Percentiles rank a stretch among this genome's conserved stretches.
These are phyloP conservation scores for Colletotrichum cuscutae DNA, from an alignment of 2,329 filamentous ascomycete species.

Conservation along the genomic window DNA sequence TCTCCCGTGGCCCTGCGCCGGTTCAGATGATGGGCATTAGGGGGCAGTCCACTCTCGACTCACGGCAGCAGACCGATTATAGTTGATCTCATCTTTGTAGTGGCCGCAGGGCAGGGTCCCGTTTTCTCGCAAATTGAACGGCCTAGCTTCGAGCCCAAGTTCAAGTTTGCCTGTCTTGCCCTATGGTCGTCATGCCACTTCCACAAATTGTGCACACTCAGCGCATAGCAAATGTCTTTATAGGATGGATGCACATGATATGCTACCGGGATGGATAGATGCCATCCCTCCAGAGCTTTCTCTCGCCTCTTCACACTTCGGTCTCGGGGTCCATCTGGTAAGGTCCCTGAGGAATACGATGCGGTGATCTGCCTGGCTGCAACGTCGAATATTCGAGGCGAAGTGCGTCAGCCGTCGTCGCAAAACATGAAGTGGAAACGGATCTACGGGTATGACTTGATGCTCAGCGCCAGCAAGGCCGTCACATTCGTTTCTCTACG, in stretches of 20 bases:
- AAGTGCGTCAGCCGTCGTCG: conserved; percentile 19
- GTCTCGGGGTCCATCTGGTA: neutral
- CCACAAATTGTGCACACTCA: neutral
- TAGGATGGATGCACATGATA: neutral
- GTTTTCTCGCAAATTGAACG: neutral
- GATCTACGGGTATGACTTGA: neutral
- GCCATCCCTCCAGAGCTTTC: neutral
- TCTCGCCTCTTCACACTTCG: neutral
- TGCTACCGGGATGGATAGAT: neutral
- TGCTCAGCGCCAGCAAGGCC: neutral
- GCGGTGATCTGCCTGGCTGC: neutral
- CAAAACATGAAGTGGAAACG: conserved; percentile 9
- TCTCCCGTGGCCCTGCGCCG: conserved; percentile 7
- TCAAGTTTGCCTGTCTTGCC: conserved; percentile 1
- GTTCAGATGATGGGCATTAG: conserved; percentile 29
- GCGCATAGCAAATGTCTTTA: neutral
- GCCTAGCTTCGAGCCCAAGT: neutral
- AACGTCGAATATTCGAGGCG: neutral
- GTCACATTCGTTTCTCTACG: conserved; percentile 1
- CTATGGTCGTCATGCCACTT: neutral
- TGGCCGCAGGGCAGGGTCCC: conserved; percentile 11
- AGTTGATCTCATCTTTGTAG: conserved; percentile 22
- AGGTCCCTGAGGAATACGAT: neutral
- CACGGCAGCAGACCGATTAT: neutral
- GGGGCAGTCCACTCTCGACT: conserved; percentile 1